These are phyloP conservation scores for Arabidopsis suecica DNA, from an alignment of 345 rosid species.

Conservation along the genomic window DNA sequence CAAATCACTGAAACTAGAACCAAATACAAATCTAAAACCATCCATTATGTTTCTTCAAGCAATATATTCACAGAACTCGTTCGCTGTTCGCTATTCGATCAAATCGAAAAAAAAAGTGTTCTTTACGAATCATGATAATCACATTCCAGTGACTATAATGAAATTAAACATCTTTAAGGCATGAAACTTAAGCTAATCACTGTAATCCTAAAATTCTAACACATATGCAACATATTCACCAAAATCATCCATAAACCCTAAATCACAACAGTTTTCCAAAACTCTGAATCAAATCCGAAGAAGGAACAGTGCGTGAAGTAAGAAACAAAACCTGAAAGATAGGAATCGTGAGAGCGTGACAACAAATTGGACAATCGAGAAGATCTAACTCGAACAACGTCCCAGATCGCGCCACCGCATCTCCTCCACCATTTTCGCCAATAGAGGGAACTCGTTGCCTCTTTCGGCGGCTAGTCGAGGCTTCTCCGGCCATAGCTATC, in stretches of 20 bases:
- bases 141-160: background rate
- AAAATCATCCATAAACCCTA: background rate
- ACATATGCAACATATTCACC: background rate
- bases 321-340: slow-evolving; percentile 10
- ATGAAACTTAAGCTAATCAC: background rate
- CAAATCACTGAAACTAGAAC: background rate
- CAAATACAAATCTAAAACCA: background rate
- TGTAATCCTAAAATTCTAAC: background rate
- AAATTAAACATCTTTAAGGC: background rate
- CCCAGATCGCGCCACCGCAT: background rate
- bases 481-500: background rate
- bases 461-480: background rate
- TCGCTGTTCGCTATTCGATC: background rate
- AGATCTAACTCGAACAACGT: background rate
- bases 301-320: background rate
- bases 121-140: too few relatives aligned
- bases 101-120: too few relatives aligned
- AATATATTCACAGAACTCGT: too few relatives aligned
- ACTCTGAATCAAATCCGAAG: background rate
- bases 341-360: background rate
- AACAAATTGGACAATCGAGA: background rate
- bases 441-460: background rate
- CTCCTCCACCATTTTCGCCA: too few relatives aligned
- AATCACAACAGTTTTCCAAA: background rate
- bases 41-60: too few relatives aligned